These are phyloP conservation scores for Auriscalpium orientale DNA, from an alignment of 768 basidiomycete genomes.

Conservation along the genomic window DNA sequence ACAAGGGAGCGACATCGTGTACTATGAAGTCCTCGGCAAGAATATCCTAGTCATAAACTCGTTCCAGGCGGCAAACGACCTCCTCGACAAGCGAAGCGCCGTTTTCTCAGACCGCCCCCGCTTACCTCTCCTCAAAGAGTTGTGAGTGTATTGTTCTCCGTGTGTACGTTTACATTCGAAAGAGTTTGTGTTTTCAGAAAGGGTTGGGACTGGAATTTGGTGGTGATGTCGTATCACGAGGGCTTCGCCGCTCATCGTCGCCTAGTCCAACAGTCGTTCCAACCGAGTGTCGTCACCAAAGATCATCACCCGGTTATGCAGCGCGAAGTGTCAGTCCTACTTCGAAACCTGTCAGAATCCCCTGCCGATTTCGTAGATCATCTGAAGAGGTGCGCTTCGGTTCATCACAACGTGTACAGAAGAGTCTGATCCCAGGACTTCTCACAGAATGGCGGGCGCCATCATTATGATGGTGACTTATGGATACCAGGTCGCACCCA, in stretches of 20 bases:
- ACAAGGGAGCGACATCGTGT: constrained; percentile 13
- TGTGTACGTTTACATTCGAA: neutral
- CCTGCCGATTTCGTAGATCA: neutral
- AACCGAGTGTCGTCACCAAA: neutral
- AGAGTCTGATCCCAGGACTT: neutral
- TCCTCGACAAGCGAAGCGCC: constrained; percentile 13
- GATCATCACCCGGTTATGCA: neutral
- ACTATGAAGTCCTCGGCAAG: constrained; percentile 4
- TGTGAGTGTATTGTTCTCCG: constrained; percentile 1
- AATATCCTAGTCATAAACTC: constrained; percentile 13
- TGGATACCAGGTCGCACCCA: constrained; percentile 7
- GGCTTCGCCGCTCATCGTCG: neutral
- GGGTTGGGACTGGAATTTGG: neutral
- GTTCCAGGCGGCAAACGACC: constrained; percentile 9
- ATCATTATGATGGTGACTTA: constrained; percentile 14
- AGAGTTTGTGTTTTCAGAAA: neutral
- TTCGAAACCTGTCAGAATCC: neutral
- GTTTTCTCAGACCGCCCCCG: constrained; percentile 15
- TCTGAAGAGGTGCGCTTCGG: neutral
- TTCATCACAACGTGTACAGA: neutral
- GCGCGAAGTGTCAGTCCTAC: neutral
- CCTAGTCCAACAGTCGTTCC: constrained; percentile 2
- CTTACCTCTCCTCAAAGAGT: constrained; percentile 11
- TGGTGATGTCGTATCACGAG: constrained; percentile 1
- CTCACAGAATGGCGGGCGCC: constrained; percentile 1